Conservation (phyloP, 2,329 filamentous ascomycete genomes). For the Botrytis pseudocinerea region DNA sequence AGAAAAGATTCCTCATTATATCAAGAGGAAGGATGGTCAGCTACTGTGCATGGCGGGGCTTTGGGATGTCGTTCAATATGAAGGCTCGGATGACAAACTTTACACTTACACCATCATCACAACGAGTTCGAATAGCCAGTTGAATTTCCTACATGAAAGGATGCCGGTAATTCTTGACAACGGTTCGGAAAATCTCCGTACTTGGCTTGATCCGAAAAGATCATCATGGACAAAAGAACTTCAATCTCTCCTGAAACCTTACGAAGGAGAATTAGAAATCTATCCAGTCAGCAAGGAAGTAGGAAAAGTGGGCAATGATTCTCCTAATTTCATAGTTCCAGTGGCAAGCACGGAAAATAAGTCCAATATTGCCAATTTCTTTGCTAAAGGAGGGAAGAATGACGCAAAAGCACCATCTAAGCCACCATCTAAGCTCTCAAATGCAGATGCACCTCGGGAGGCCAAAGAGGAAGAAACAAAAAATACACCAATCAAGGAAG, state of each 20-base stretch:
- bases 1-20: slow-evolving; percentile 82
- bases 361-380: slow-evolving; percentile 92
- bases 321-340: slow-evolving; percentile 78
- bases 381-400: slow-evolving; percentile 54
- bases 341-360: slow-evolving; percentile 86
- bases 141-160: slow-evolving; percentile 85
- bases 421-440: slow-evolving; percentile 10
- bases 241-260: slow-evolving; percentile 78
- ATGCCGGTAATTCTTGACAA: slow-evolving; percentile 94
- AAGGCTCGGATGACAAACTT: slow-evolving; percentile 67
- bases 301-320: slow-evolving; percentile 92
- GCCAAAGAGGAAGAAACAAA: slow-evolving; percentile 27
- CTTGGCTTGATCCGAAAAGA: slow-evolving; percentile 75
- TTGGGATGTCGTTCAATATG: slow-evolving; percentile 84
- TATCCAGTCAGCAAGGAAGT: slow-evolving; percentile 88
- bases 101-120: slow-evolving; percentile 96
- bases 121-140: slow-evolving; percentile 77
- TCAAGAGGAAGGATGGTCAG: slow-evolving; percentile 77
- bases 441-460: slow-evolving; percentile 25
- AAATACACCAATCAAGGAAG: slow-evolving; percentile 31
- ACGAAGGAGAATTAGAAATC: slow-evolving; percentile 73
- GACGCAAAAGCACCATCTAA: slow-evolving; percentile 21
- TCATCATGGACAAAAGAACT: slow-evolving; percentile 76
- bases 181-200: slow-evolving; percentile 66
- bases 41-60: slow-evolving; percentile 84